Evolutionary conservation across 2,329 filamentous ascomycete species (phyloP), one percentile per base, ranked within the genome.

Genomic region (Aureobasidium sp.): DNA sequence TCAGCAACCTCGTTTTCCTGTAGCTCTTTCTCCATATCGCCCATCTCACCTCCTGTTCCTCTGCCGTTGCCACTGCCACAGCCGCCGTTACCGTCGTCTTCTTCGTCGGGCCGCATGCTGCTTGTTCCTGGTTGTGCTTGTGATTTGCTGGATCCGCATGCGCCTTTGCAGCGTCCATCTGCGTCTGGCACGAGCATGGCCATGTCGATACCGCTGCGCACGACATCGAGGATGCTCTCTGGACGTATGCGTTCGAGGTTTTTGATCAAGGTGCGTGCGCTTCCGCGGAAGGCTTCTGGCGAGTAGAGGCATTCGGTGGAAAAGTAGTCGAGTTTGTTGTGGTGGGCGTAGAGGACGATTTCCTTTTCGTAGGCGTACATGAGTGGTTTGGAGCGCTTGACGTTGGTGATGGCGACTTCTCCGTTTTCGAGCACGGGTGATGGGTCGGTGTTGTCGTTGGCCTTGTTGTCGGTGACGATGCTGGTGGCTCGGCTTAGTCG

Each of bases 301-400:
- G 91, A 96, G 78, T 99, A 99, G 64, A 99, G 91, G 78, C 94
- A 99, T 76, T 99, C 94, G 0, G 94, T 99, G 70, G 87, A 96
- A 76, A 99, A 99, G 76, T 99, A 99, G 72, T 97, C 92, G 65
- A 99, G 81, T 74, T 92, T 92, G 76, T 94, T 96, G 78, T 99
- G 91, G 72, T 97, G 90, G 5, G 94, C 94, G 72, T 99, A 99
- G 6, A 99, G 81, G 21, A 99, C 94, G 67, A 99, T 99, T 73
- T 99, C 94, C 77, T 99, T 99, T 73, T 99, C 94, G 71, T 97
- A 99, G 1, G 93, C 92, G 73, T 97, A 99, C 74, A 99, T 97
- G 49, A 99, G 81, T 15, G 94, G 94, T 76, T 99, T 99, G 76
- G 90, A 96, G 66, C 94, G 84, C 78, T 96, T 95, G 66, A 97